Conservation (phyloP, 768 basidiomycete genomes). For the Chalciporus piperatus region DNA sequence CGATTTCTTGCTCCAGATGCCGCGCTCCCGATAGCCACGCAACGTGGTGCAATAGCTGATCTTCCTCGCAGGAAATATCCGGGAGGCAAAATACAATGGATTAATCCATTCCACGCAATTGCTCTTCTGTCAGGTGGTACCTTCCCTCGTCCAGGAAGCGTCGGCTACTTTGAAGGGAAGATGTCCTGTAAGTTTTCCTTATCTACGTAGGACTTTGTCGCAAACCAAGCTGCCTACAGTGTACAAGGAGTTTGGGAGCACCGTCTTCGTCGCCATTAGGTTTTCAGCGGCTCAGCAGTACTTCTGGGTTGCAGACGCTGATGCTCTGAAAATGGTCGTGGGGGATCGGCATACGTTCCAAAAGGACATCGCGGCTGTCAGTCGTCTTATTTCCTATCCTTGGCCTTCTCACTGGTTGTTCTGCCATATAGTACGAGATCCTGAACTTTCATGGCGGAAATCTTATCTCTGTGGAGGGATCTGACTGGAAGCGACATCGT, state of each 20-base stretch:
- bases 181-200: slow-evolving; percentile 34
- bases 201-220: no score
- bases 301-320: slow-evolving; percentile 44
- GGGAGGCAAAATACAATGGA: slow-evolving; percentile 21
- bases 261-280: slow-evolving; percentile 35
- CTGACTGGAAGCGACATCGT: slow-evolving; percentile 49
- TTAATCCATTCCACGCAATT: slow-evolving; percentile 33
- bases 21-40: background rate
- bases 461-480: slow-evolving; percentile 40
- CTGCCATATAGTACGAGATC: slow-evolving; percentile 32
- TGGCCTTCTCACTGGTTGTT: background rate
- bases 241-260: slow-evolving; percentile 40
- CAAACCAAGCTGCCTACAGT: slow-evolving; percentile 20
- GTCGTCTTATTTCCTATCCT: background rate
- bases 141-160: slow-evolving; percentile 36
- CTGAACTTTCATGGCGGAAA: slow-evolving; percentile 48
- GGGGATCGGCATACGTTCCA: slow-evolving; percentile 35
- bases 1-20: no score
- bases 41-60: background rate
- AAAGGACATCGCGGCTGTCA: slow-evolving; percentile 33
- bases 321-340: slow-evolving; percentile 38
- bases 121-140: slow-evolving; percentile 26
- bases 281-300: slow-evolving; percentile 30
- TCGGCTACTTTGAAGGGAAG: slow-evolving; percentile 33
- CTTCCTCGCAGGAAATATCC: slow-evolving; percentile 15